These are phyloP conservation scores for Dactylellina sp. DNA, from an alignment of 2,329 filamentous ascomycete species.

Conservation along the genomic window DNA sequence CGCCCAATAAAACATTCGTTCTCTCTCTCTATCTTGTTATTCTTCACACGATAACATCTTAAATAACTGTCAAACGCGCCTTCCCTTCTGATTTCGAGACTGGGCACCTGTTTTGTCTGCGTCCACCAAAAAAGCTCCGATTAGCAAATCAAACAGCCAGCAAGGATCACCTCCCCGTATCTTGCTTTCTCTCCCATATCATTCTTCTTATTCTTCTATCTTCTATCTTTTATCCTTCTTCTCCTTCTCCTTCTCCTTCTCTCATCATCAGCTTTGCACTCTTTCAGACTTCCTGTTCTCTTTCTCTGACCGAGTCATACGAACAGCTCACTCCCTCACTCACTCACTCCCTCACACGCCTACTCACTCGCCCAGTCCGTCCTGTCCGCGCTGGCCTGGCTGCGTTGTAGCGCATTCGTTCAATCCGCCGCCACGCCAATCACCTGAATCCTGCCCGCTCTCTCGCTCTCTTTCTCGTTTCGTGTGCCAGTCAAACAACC, in stretches of 20 bases:
- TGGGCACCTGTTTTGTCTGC: no score
- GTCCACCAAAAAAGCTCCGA: conserved; percentile 43
- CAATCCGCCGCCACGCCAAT: conserved; percentile 32
- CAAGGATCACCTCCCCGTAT: conserved; percentile 25
- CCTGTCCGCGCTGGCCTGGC: background rate
- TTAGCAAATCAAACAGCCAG: conserved; percentile 28
- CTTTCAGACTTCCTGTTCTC: conserved; percentile 4
- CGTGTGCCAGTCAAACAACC: conserved; percentile 54
- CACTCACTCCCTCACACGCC: no score
- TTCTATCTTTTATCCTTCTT: conserved; percentile 14
- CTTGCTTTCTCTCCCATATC: conserved; percentile 11
- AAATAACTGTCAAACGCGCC: no score
- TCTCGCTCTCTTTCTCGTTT: conserved; percentile 16
- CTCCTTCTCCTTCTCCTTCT: conserved; percentile 18
- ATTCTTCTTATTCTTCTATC: conserved; percentile 1
- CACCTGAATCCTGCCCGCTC: conserved; percentile 17
- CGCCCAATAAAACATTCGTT: background rate
- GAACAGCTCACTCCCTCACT: no score
- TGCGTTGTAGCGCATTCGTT: conserved; percentile 1
- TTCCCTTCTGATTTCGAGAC: conserved; percentile 34
- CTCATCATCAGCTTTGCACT: background rate
- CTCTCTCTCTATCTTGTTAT: background rate
- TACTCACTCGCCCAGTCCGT: no score
- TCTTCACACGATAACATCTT: background rate
- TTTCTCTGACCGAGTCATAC: background rate